Base-by-base conservation (phyloP, 2,329 filamentous ascomycete genomes). In the Rutstroemia sp. region DNA sequence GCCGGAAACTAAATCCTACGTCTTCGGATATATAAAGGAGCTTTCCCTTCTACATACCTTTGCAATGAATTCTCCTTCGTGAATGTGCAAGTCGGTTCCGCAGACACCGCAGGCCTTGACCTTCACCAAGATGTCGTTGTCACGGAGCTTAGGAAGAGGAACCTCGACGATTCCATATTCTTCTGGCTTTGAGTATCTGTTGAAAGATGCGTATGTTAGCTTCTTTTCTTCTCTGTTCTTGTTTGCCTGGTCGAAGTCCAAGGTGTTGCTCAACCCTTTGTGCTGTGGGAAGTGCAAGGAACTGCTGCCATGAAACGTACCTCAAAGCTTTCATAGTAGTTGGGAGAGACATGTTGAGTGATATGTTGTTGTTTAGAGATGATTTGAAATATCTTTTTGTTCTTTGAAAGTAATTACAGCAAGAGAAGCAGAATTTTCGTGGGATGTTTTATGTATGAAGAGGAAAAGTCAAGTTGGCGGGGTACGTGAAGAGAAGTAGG, bases 101-200 rank as follows among this genome's bases (percentile, higher is more conserved):
- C 67, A 84, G 60, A 84, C 80, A 73, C 82, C 81, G 63, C 80
- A 84, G 55, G 80, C 83, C 72, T 86, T 85, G 66, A 87, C 83
- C 72, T 86, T 83, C 71, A 86, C 72, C 73, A 78, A 65, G 54
- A 64, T 59, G 46, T 65, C 64, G 48, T 62, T 61, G 44, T 63
- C 58, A 56, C 62, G 66, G 60, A 68, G 58, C 64, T 62, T 51
- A 19, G 83, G 83, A 6, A 86, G 77, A 60, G 83, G 82, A 38
- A 85, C 78, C 10, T 81, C 73, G 61, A 86, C 81, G 58, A 86
- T 77, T 61, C 75, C 75, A 71, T 78, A 84, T 58, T 79, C 75
- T 68, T 82, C 74, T 45, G 82, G 82, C 76, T 84, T 79, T 70
- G 81, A 78, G 72, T 85, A 84, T 70, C 74, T 76, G 60, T 19